Evolutionary conservation across 2,329 filamentous ascomycete genomes (phyloP), one percentile per base, ranked within the genome.

Genomic region (Sporothrix globosa): DNA sequence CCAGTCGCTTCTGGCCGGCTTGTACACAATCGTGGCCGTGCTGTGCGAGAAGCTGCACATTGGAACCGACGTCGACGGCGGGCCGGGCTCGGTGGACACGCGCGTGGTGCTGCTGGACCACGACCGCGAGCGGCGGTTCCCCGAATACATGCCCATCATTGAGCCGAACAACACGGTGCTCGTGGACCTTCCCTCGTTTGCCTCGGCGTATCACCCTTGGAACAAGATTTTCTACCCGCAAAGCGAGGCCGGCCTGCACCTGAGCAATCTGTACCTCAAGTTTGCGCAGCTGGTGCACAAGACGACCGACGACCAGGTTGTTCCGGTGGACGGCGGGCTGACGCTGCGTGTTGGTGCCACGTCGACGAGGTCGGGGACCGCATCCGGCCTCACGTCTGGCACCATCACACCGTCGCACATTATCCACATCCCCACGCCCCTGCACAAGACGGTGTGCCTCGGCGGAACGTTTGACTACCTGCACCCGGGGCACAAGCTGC

Each of bases 401-500:
- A 21, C 60, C 3, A 10, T 48, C 21, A 44, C 68, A 19, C 68
- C 68, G 4, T 44, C 68, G 17, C 58, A 17, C 30, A 54, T 30
- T 48, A 63, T 69, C 73, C 30, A 54, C 46, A 74, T 30, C 76
- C 79, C 54, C n/a, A 70, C 70, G 2, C 13, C 48, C 7, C 58
- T 70, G 3, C 87, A 92, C 78, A 81, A 83, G 71, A 85, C 87
- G 17, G 91, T 96, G 66, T 92, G 91, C 68, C 87, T 98, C 14
- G 96, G 95, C 41, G 96, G 96, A 11, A 99, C 96, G 0, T 99
- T 98, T 80, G 96, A 99, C 79, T 93, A 98, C 80, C 86, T 99
- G 27, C 96, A 99, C 78, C 90, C 92, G 4, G 96, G 96, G 6
- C 96, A 99, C 82, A 99, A 98, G 81, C 85, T 98, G n/a, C 86